Percentiles rank a stretch among this genome's conserved stretches.
Conservation (phyloP, 257 asterid genomes). For the Linaria vulgaris region DNA sequence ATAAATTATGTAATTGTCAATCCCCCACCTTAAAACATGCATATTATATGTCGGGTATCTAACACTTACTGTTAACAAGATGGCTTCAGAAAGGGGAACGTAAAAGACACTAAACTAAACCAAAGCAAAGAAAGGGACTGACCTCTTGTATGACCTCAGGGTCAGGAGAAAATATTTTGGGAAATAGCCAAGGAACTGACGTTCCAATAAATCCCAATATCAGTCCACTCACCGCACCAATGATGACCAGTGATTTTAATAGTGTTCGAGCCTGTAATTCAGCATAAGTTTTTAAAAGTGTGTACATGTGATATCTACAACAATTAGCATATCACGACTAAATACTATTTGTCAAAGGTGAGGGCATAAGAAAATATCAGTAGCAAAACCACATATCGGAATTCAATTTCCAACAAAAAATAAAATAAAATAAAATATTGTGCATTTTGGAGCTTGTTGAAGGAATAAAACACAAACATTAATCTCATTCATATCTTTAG, state of each 20-base stretch:
- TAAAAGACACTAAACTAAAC: not conserved
- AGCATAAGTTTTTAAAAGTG: constrained; percentile 21
- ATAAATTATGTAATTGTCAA: not conserved
- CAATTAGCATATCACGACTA: constrained; percentile 2
- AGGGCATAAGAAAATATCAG: not conserved
- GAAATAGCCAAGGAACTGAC: constrained; percentile 81
- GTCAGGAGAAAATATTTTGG: constrained; percentile 79
- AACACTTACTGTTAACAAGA: constrained; percentile 10
- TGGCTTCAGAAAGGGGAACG: not conserved
- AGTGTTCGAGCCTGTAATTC: constrained; percentile 69
- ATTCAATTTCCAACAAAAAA: constrained; percentile 9
- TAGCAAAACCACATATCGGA: not conserved
- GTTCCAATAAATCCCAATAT: constrained; percentile 70
- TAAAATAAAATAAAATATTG: too few relatives aligned
- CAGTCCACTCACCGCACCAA: constrained; percentile 71
- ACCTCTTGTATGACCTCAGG: constrained; percentile 73
- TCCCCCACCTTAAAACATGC: not conserved
- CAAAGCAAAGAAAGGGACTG: constrained; percentile 25
- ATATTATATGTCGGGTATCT: not conserved
- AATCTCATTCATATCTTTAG: constrained; percentile 18
- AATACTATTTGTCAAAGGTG: constrained; percentile 17
- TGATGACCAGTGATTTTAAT: constrained; percentile 76
- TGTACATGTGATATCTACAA: not conserved
- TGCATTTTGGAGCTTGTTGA: not conserved
- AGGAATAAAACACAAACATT: constrained; percentile 14